Evolutionary conservation across 2,329 filamentous ascomycete genomes (phyloP).

Genomic region (Stagonosporopsis vannaccii): DNA sequence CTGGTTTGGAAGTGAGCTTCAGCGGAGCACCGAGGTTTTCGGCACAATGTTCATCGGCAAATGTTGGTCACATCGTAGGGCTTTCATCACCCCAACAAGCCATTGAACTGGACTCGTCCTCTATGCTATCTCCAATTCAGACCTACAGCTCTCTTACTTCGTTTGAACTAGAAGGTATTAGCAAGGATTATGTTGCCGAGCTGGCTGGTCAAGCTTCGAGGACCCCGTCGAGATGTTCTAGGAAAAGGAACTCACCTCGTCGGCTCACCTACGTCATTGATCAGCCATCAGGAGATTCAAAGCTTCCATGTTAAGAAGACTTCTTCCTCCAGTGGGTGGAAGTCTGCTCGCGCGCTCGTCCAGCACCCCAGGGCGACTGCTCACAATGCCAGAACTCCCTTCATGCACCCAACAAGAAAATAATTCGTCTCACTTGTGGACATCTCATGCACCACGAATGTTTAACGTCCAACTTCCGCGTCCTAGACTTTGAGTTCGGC

Average conservation of each 20-base stretch:
- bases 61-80: not conserved
- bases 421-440: constrained; percentile 1
- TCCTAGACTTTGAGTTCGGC: constrained; percentile 5
- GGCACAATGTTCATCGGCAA: not conserved
- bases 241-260: not conserved
- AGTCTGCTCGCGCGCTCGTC: not conserved
- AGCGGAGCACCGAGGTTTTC: not conserved
- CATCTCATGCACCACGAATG: constrained; percentile 12
- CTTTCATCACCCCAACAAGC: not conserved
- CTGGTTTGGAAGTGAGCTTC: not conserved
- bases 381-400: constrained; percentile 6
- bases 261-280: not conserved
- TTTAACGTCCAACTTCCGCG: constrained; percentile 5
- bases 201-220: not conserved
- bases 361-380: constrained; percentile 7
- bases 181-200: not conserved
- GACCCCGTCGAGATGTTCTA: not conserved
- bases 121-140: not conserved
- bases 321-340: not conserved
- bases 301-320: not conserved
- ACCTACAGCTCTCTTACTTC: not conserved
- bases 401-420: not conserved
- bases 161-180: not conserved
- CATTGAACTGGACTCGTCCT: not conserved
- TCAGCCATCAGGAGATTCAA: not conserved